These are phyloP conservation scores for Cladobotryum mycophilum DNA, from an alignment of 2,329 filamentous ascomycete species.

Conservation along the genomic window DNA sequence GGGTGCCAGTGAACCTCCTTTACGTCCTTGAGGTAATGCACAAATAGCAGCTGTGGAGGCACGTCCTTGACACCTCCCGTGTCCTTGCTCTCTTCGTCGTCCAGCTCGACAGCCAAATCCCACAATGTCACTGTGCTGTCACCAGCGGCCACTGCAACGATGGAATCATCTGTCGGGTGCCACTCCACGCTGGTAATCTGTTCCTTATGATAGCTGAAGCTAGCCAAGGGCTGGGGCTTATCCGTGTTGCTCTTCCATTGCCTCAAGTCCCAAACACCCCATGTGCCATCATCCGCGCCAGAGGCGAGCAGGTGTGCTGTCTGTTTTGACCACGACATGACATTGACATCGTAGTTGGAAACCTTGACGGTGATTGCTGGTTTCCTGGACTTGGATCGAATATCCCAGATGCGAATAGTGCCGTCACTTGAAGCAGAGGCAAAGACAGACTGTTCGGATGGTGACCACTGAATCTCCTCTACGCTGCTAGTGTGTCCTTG, in stretches of 20 bases:
- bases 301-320: constrained; percentile 86
- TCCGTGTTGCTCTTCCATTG: constrained; percentile 70
- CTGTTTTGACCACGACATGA: constrained; percentile 89
- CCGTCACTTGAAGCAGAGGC: constrained; percentile 91
- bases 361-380: constrained; percentile 84
- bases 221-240: constrained; percentile 76
- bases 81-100: constrained; percentile 93
- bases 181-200: constrained; percentile 95
- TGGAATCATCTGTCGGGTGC: constrained; percentile 95
- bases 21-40: constrained; percentile 90
- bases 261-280: constrained; percentile 93
- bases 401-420: constrained; percentile 93
- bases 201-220: constrained; percentile 92
- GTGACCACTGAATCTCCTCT: constrained; percentile 96
- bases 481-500: constrained; percentile 78
- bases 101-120: constrained; percentile 94
- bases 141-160: constrained; percentile 83
- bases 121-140: constrained; percentile 94
- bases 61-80: constrained; percentile 83
- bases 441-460: constrained; percentile 87
- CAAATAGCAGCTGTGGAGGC: constrained; percentile 89
- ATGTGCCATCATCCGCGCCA: constrained; percentile 86
- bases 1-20: constrained; percentile 98
- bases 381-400: constrained; percentile 81
- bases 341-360: constrained; percentile 83